Evolutionary conservation across 2,329 filamentous ascomycete species (phyloP).

Genomic region (Metarhizium guizhouense): DNA sequence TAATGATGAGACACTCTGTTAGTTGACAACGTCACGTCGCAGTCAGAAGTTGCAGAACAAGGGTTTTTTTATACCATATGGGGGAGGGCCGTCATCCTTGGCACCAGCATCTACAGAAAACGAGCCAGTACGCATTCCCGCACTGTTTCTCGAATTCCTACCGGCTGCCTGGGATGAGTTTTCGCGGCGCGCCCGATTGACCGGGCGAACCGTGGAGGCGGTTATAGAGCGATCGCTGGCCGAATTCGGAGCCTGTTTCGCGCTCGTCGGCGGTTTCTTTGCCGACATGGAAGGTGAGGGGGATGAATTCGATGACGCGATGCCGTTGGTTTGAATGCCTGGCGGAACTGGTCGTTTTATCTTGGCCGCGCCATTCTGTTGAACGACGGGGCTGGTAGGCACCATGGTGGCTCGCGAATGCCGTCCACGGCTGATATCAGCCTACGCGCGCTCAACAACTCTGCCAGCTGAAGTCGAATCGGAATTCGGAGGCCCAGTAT

Average conservation of each 20-base stretch:
- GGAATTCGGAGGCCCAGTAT: not conserved
- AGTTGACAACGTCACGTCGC: not conserved
- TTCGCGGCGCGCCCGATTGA: slow-evolving; percentile 53
- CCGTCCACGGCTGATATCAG: slow-evolving; percentile 3
- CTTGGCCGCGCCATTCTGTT: slow-evolving; percentile 42
- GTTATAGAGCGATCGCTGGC: slow-evolving; percentile 28
- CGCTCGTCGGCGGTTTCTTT: slow-evolving; percentile 41
- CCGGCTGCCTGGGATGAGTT: slow-evolving; percentile 33
- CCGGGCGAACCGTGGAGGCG: slow-evolving; percentile 36
- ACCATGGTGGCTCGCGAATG: slow-evolving; percentile 35
- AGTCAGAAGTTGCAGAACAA: not conserved
- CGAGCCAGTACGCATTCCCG: slow-evolving; percentile 39
- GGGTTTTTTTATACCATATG: slow-evolving; percentile 35
- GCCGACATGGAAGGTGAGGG: slow-evolving; percentile 48
- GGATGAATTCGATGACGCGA: slow-evolving; percentile 47
- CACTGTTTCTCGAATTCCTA: slow-evolving; percentile 42
- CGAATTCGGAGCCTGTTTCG: slow-evolving; percentile 29
- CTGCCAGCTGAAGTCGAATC: not conserved
- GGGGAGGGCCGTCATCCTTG: slow-evolving; percentile 35
- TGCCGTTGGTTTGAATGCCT: slow-evolving; percentile 57
- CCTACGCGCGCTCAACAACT: slow-evolving; percentile 3
- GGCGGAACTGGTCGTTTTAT: slow-evolving; percentile 60
- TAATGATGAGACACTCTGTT: slow-evolving; percentile 20
- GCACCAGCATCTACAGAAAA: slow-evolving; percentile 32
- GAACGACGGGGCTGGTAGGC: slow-evolving; percentile 41